These are phyloP conservation scores for Candida adriatica DNA, from an alignment of 805 yeast species.

Conservation along the genomic window DNA sequence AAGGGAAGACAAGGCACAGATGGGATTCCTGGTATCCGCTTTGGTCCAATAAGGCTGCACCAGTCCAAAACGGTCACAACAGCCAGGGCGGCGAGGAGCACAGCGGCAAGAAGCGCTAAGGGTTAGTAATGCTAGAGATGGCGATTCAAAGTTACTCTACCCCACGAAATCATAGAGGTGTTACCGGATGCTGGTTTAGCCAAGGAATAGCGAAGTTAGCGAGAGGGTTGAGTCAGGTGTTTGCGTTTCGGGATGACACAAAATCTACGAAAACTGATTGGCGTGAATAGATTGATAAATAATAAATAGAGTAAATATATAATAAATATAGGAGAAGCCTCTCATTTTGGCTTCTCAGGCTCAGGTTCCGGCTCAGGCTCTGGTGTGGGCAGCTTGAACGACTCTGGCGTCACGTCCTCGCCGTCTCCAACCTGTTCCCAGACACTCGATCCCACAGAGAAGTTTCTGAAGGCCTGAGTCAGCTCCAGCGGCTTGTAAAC, in stretches of 20 bases:
- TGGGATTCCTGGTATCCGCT: constrained; percentile 32
- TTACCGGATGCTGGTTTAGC: no score
- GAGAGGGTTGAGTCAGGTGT: no score
- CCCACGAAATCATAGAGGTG: no score
- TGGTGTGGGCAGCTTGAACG: constrained; percentile 77
- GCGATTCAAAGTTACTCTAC: no score
- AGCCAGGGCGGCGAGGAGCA: background rate
- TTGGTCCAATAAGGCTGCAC: constrained; percentile 24
- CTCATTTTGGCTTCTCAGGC: no score
- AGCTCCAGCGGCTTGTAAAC: constrained; percentile 87
- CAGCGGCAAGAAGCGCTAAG: background rate
- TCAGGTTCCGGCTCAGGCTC: constrained; percentile 63
- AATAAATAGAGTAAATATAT: constrained; percentile 8
- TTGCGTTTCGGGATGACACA: no score
- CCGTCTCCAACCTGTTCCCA: constrained; percentile 94
- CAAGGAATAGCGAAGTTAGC: no score
- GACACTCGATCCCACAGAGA: constrained; percentile 78
- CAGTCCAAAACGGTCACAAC: constrained; percentile 10
- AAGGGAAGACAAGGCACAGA: constrained; percentile 41
- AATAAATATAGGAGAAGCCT: constrained; percentile 15
- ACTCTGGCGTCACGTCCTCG: constrained; percentile 71
- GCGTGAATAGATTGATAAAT: constrained; percentile 6
- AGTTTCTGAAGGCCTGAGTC: constrained; percentile 90
- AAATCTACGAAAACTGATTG: no score
- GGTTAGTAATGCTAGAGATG: no score